Conservation (phyloP, 352 stramenopile genomes). For the Phytophthora syringae region DNA sequence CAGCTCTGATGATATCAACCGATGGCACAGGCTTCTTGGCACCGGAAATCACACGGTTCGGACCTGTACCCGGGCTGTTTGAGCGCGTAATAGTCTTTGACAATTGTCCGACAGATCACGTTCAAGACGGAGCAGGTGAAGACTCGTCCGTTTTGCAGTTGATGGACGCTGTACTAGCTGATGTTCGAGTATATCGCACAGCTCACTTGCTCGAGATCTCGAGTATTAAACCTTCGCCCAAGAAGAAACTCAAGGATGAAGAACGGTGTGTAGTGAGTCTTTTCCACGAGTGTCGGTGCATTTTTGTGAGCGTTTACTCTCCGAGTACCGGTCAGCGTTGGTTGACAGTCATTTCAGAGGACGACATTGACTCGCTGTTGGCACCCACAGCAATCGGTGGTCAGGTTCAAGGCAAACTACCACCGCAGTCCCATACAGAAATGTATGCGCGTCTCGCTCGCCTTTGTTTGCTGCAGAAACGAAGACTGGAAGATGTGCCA, state of each 20-base stretch:
- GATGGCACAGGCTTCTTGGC: slow-evolving; percentile 53
- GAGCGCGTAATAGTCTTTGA: slow-evolving; percentile 63
- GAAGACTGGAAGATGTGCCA: slow-evolving; percentile 2
- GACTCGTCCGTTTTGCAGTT: slow-evolving; percentile 50
- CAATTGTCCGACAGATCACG: slow-evolving; percentile 33
- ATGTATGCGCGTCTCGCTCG: slow-evolving; percentile 72
- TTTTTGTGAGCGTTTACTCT: slow-evolving; percentile 78
- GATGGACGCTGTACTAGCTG: slow-evolving; percentile 63
- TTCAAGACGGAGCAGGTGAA: slow-evolving; percentile 27
- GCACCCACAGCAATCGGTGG: slow-evolving; percentile 55
- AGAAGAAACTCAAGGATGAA: slow-evolving; percentile 18
- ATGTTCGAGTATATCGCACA: slow-evolving; percentile 71
- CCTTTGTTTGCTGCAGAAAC: slow-evolving; percentile 56
- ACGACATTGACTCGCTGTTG: slow-evolving; percentile 64
- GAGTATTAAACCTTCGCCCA: neutral
- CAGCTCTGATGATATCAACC: slow-evolving; percentile 42
- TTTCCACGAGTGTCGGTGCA: slow-evolving; percentile 71
- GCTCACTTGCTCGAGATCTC: slow-evolving; percentile 41
- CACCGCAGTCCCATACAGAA: slow-evolving; percentile 53
- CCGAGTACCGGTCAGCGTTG: slow-evolving; percentile 55
- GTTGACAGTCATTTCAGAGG: slow-evolving; percentile 59
- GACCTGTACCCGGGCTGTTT: slow-evolving; percentile 67
- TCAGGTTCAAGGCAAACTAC: slow-evolving; percentile 36
- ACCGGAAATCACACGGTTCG: slow-evolving; percentile 54
- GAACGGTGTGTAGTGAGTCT: slow-evolving; percentile 67